These are phyloP conservation scores for Saturnispora diversa DNA, from an alignment of 805 yeast genomes.

Conservation along the genomic window DNA sequence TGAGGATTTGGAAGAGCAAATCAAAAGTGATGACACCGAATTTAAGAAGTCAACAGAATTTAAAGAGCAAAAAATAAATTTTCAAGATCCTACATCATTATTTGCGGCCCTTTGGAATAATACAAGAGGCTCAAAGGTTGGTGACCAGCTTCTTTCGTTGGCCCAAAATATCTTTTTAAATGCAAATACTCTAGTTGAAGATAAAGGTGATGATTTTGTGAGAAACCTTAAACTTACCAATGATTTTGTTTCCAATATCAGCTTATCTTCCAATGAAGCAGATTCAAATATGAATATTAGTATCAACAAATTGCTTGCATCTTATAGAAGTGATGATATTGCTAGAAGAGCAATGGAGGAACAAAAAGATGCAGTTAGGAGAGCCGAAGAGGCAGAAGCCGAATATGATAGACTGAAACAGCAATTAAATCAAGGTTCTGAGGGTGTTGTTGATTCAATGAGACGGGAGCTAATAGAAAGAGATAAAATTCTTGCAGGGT, in stretches of 20 bases:
- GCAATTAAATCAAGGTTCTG: constrained; percentile 53
- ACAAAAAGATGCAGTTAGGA: constrained; percentile 33
- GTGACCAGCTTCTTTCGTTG: constrained; percentile 50
- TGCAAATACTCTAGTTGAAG: constrained; percentile 30
- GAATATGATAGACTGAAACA: constrained; percentile 29
- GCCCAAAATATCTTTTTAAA: constrained; percentile 56
- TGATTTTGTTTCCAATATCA: constrained; percentile 45
- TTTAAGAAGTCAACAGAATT: constrained; percentile 32
- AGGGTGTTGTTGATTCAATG: constrained; percentile 57
- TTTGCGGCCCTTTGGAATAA: constrained; percentile 50
- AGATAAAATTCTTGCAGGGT: constrained; percentile 46
- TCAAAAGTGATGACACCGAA: constrained; percentile 36
- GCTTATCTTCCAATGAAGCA: constrained; percentile 44
- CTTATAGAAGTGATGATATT: constrained; percentile 77
- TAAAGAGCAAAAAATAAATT: constrained; percentile 40
- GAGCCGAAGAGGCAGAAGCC: constrained; percentile 37
- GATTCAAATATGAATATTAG: constrained; percentile 71
- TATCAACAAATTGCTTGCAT: constrained; percentile 60
- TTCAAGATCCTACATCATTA: constrained; percentile 66
- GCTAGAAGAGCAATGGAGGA: constrained; percentile 60
- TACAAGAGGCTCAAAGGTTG: constrained; percentile 51
- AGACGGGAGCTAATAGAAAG: constrained; percentile 57
- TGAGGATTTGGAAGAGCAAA: constrained; percentile 32
- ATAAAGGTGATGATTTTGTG: constrained; percentile 33
- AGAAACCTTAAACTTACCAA: constrained; percentile 51